Conservation (phyloP, 192 early-diverging fungal species). For the Phlyctochytrium planicorne region DNA sequence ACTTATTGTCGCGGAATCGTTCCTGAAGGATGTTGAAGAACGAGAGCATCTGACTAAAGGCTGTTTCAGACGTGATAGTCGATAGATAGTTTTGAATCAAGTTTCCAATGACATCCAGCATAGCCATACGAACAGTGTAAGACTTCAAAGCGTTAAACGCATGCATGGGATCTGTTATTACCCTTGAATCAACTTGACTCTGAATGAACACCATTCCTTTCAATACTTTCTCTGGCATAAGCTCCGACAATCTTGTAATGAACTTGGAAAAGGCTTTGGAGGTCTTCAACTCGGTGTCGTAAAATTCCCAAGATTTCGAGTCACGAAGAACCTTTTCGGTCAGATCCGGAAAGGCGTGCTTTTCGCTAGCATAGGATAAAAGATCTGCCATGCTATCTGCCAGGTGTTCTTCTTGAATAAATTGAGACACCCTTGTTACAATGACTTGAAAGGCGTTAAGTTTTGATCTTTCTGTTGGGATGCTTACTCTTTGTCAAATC, state of each 20-base stretch:
- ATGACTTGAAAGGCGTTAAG: conserved; percentile 10
- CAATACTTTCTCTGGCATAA: conserved; percentile 76
- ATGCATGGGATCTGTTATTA: conserved; percentile 29
- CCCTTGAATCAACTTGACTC: conserved; percentile 85
- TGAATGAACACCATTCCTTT: conserved; percentile 88
- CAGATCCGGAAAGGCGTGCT: conserved; percentile 24
- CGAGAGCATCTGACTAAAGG: conserved; percentile 68
- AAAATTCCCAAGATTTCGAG: conserved; percentile 29
- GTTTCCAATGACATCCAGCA: conserved; percentile 88
- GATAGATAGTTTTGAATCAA: conserved; percentile 74
- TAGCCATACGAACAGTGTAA: conserved; percentile 78
- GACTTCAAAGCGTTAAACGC: conserved; percentile 49
- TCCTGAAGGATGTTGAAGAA: conserved; percentile 93
- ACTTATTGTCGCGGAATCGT: conserved; percentile 85
- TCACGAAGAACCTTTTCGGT: conserved; percentile 20
- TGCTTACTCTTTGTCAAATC: conserved; percentile 56
- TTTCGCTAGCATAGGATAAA: conserved; percentile 23
- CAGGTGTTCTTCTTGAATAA: conserved; percentile 51
- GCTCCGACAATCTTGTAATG: conserved; percentile 77
- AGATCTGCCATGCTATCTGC: conserved; percentile 46
- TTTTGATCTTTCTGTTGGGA: too few relatives aligned
- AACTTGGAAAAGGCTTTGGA: conserved; percentile 87
- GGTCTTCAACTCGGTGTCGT: conserved; percentile 63
- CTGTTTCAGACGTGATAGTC: conserved; percentile 65
- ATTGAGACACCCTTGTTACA: conserved; percentile 33